Evolutionary conservation across 2,329 filamentous ascomycete species (phyloP), one percentile per base, ranked within the genome.

Genomic region (Claviceps fusiformis): DNA sequence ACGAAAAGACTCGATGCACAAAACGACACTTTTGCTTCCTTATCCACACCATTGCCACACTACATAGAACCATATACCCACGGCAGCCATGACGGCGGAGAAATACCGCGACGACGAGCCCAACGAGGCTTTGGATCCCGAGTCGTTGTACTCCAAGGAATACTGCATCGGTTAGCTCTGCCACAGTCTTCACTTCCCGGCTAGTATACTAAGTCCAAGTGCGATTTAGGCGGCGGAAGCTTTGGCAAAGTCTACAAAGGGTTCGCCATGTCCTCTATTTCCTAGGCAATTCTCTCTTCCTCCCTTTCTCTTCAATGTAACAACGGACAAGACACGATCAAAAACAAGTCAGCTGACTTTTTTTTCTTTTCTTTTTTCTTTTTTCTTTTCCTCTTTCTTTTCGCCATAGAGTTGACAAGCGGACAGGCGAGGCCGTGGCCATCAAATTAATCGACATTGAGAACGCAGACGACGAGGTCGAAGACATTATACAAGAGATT

Each of bases 391-490:
- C n/a, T n/a, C n/a, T 10, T 39, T 35, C 13, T 15, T 37, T 37
- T 37, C 39, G 29, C 5, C n/a, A 19, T 62, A 93, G 87, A 57
- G 89, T 97, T 61, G 92, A 97, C 73, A 95, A 93, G 67, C 83
- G 89, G 53, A 95, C 87, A 19, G 93, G 93, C 43, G 87, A 95
- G 66, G 86, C 92, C 13, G 93, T 98, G 52, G 93, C 93, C 33
- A 98, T 98, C 76, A 98, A 98, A 72, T 80, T 98, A 64, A 97
- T 98, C 69, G 93, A 98, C 66, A 93, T 98, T 61, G 93, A 98
- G 72, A 96, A 93, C 73, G 93, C 93, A 65, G 93, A 98, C 72
- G 93, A 98, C 70, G 93, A 98, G 73, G 92, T 98, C 62, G 93
- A 97, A 74, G 93, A 98, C 72, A 98, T 98, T 64, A 96, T 97